These are phyloP conservation scores for Mycena polygramma DNA, from an alignment of 768 basidiomycete species.

Conservation along the genomic window DNA sequence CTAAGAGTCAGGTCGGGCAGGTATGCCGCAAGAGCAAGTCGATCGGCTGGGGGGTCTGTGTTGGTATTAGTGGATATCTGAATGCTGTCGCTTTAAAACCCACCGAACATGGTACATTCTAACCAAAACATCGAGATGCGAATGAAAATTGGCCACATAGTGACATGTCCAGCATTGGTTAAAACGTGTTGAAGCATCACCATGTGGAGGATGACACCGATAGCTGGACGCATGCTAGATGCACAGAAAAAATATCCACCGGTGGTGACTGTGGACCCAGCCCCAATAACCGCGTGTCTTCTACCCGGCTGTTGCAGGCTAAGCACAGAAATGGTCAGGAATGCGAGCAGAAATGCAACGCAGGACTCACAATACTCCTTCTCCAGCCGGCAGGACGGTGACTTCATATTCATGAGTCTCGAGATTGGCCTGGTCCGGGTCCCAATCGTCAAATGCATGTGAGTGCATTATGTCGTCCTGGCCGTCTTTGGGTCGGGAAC, in stretches of 20 bases:
- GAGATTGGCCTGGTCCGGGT: too few relatives aligned
- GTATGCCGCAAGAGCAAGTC: neutral
- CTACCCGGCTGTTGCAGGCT: conserved; percentile 13
- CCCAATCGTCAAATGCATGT: too few relatives aligned
- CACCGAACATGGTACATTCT: neutral
- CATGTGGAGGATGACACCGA: conserved; percentile 2
- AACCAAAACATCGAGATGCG: conserved; percentile 17
- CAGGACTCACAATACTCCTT: too few relatives aligned
- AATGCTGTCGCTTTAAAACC: too few relatives aligned
- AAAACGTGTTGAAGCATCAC: conserved; percentile 13
- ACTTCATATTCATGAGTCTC: too few relatives aligned
- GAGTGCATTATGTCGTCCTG: too few relatives aligned
- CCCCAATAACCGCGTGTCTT: neutral
- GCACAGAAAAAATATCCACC: conserved; percentile 20
- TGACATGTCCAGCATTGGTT: conserved; percentile 7
- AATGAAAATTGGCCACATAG: conserved; percentile 10
- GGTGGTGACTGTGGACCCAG: neutral
- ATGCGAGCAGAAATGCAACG: too few relatives aligned
- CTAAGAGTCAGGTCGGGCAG: neutral
- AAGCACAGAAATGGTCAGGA: too few relatives aligned
- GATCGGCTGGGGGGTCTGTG: neutral
- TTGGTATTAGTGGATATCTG: neutral
- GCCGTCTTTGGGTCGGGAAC: too few relatives aligned
- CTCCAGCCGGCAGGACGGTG: too few relatives aligned
- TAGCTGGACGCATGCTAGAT: neutral